phyloP scores from a whole-genome alignment of 768 basidiomycete genomes.

The Tephrocybe sp. region DNA sequence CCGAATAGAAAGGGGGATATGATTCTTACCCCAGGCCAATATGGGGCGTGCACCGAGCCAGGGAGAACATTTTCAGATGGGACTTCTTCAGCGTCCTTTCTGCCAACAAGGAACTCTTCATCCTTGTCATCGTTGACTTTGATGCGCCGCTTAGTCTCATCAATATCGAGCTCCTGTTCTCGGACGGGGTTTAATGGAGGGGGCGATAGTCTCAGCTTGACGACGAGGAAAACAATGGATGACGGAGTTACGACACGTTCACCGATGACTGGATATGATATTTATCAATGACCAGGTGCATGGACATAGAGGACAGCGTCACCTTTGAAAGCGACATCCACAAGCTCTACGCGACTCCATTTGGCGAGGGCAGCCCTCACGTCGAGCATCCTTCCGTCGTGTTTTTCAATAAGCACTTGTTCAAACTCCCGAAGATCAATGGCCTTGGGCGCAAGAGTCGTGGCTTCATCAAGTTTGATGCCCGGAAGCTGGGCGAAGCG shows the following conservation, averaged over 20 bases:
- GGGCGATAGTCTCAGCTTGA: constrained; percentile 77
- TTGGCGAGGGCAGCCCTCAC: constrained; percentile 64
- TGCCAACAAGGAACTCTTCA: constrained; percentile 64
- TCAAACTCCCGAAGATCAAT: constrained; percentile 48
- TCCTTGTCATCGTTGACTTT: constrained; percentile 62
- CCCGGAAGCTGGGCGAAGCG: constrained; percentile 78
- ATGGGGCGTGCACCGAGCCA: constrained; percentile 85
- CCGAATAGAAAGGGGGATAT: neutral
- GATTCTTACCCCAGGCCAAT: constrained; percentile 80
- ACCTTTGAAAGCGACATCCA: constrained; percentile 88
- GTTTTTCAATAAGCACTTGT: constrained; percentile 47
- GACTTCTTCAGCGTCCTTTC: constrained; percentile 64
- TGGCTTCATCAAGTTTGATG: constrained; percentile 54
- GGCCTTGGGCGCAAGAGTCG: constrained; percentile 33
- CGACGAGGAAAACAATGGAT: constrained; percentile 81
- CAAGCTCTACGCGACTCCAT: constrained; percentile 78
- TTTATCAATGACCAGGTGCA: neutral
- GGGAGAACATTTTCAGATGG: constrained; percentile 36
- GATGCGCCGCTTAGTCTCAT: constrained; percentile 47
- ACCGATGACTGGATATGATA: constrained; percentile 68
- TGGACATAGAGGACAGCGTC: constrained; percentile 10
- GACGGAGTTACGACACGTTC: constrained; percentile 87
- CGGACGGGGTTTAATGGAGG: constrained; percentile 37
- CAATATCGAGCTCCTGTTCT: constrained; percentile 42
- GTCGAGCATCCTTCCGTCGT: constrained; percentile 47